Conservation (phyloP, 2,329 filamentous ascomycete genomes). For the Blumeria hordei region DNA sequence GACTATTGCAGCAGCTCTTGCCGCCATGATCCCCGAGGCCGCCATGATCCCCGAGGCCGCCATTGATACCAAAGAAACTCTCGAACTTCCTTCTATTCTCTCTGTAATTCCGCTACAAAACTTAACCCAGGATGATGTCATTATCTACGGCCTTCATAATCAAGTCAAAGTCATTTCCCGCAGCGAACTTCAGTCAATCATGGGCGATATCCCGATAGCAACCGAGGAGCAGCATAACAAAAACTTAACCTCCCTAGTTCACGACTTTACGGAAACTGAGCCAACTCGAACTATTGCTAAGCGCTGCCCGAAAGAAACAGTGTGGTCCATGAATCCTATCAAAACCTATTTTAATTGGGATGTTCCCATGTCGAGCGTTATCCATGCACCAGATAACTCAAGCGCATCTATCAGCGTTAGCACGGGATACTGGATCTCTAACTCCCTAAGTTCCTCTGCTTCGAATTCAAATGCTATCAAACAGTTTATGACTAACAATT, state of each 20-base stretch:
- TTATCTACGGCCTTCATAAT: background rate
- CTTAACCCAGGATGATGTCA: background rate
- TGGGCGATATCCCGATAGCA: background rate
- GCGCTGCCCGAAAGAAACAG: slow-evolving; percentile 3
- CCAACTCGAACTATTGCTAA: background rate
- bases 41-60: too few species aligned
- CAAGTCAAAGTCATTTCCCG: background rate
- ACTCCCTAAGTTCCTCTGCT: slow-evolving; percentile 12
- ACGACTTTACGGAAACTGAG: background rate
- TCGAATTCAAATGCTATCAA: slow-evolving; percentile 6
- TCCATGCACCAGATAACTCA: slow-evolving; percentile 12
- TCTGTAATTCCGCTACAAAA: background rate
- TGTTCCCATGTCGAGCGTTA: slow-evolving; percentile 16
- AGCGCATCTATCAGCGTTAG: slow-evolving; percentile 11
- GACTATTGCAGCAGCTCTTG: too few species aligned
- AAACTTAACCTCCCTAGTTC: background rate
- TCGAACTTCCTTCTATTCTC: too few species aligned
- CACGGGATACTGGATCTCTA: slow-evolving; percentile 16
- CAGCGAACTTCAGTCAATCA: background rate
- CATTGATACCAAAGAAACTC: too few species aligned
- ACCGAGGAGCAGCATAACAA: background rate
- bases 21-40: too few species aligned
- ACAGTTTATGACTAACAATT: background rate
- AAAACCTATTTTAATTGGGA: slow-evolving; percentile 19
- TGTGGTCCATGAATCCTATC: slow-evolving; percentile 9